Percentiles rank a stretch among this genome's conserved stretches.
These are phyloP conservation scores for Alternaria novae-zelandiae DNA, from an alignment of 2,329 filamentous ascomycete genomes.

Conservation along the genomic window DNA sequence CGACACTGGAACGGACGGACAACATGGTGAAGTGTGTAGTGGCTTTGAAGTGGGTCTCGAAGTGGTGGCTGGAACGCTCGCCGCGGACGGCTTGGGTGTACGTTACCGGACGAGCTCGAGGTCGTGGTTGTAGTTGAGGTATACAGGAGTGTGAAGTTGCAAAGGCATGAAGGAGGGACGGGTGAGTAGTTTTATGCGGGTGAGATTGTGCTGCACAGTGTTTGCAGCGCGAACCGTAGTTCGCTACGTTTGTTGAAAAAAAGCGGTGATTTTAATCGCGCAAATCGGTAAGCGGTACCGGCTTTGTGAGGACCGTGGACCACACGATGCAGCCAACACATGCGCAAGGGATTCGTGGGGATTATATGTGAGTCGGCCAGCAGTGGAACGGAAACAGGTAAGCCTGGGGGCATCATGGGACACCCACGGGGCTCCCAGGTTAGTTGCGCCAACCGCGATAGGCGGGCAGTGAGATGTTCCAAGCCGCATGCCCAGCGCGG, in stretches of 20 bases:
- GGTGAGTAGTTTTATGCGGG: background rate
- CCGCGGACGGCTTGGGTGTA: slow-evolving; percentile 4
- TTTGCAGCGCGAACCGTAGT: slow-evolving; percentile 5
- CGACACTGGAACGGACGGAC: slow-evolving; percentile 15
- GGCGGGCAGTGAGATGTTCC: slow-evolving; percentile 8
- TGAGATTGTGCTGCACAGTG: slow-evolving; percentile 9
- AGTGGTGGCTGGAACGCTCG: slow-evolving; percentile 1
- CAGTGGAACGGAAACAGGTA: slow-evolving; percentile 1
- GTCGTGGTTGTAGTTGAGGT: background rate
- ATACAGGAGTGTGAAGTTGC: background rate
- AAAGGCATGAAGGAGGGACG: background rate
- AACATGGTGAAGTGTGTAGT: slow-evolving; percentile 17
- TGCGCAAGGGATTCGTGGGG: background rate
- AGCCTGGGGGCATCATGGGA: background rate
- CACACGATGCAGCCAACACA: background rate
- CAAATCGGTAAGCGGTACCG: slow-evolving; percentile 8
- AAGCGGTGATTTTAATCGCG: slow-evolving; percentile 8
- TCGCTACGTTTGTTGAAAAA: slow-evolving; percentile 3
- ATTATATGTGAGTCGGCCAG: slow-evolving; percentile 2
- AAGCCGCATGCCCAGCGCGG: slow-evolving; percentile 14
- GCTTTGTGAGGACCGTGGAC: slow-evolving; percentile 7
- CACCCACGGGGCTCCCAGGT: background rate
- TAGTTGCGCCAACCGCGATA: slow-evolving; percentile 12
- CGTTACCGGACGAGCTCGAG: slow-evolving; percentile 8
- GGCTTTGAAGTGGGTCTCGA: background rate